Evolutionary conservation across 345 rosid genomes (phyloP).

Genomic region (Syzygium grande): DNA sequence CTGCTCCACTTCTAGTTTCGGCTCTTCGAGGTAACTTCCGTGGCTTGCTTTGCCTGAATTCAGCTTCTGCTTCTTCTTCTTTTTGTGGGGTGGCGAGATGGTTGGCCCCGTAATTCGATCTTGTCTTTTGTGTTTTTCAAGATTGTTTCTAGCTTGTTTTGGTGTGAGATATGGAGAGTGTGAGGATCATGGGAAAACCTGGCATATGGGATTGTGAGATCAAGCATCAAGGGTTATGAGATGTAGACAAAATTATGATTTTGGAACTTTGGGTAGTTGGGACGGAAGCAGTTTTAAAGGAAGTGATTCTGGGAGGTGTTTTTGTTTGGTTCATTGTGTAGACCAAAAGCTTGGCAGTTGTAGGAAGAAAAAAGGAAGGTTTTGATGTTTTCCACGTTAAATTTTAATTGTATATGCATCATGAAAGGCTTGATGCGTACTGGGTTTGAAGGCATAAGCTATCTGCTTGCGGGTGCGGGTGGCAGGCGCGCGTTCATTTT

Average conservation of each 20-base stretch:
- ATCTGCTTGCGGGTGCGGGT: background rate
- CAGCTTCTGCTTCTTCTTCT: background rate
- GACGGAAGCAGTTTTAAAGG: background rate
- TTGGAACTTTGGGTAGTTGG: background rate
- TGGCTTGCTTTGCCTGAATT: background rate
- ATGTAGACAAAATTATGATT: background rate
- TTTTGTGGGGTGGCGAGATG: background rate
- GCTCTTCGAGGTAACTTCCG: conserved; percentile 55
- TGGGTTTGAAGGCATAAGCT: background rate
- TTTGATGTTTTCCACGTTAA: background rate
- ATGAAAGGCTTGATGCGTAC: background rate
- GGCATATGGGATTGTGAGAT: background rate
- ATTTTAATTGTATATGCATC: background rate
- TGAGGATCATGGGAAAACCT: background rate
- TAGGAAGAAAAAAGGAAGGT: background rate
- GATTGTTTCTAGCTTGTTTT: background rate
- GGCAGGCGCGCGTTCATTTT: background rate
- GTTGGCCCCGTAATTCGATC: background rate
- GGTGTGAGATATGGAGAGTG: background rate
- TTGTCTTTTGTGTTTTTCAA: background rate
- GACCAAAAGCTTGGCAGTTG: background rate
- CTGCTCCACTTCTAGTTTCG: conserved; percentile 69
- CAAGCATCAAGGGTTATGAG: background rate
- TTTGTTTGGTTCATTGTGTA: no score
- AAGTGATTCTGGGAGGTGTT: background rate